These are phyloP conservation scores for Scheffersomyces amazonensis DNA, from an alignment of 805 yeast species.

Conservation along the genomic window DNA sequence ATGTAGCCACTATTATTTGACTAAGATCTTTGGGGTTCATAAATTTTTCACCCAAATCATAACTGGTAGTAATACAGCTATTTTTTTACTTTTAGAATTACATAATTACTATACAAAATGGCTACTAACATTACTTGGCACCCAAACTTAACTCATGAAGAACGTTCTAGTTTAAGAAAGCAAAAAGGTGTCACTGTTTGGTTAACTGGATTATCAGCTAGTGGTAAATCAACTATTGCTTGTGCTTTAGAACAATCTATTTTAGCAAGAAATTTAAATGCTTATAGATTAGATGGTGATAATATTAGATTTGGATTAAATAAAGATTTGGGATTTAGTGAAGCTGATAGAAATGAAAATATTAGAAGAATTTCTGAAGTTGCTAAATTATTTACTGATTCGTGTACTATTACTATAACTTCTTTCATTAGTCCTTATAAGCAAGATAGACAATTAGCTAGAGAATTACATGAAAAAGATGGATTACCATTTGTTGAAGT, in stretches of 20 bases:
- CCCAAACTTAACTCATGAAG: slow-evolving; percentile 78
- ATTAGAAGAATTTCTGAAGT: slow-evolving; percentile 95
- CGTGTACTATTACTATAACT: slow-evolving; percentile 84
- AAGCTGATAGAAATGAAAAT: slow-evolving; percentile 89
- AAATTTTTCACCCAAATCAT: slow-evolving; percentile 1
- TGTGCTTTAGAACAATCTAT: slow-evolving; percentile 87
- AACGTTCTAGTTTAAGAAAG: slow-evolving; percentile 66
- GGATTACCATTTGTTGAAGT: slow-evolving; percentile 86
- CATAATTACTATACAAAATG: slow-evolving; percentile 58
- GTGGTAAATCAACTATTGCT: slow-evolving; percentile 93
- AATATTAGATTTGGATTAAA: slow-evolving; percentile 92
- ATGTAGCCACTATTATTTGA: not conserved
- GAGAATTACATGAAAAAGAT: slow-evolving; percentile 76
- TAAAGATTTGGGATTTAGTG: slow-evolving; percentile 92
- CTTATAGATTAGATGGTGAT: slow-evolving; percentile 93
- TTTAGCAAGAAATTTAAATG: slow-evolving; percentile 62
- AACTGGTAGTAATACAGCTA: no score
- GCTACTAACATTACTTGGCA: slow-evolving; percentile 98
- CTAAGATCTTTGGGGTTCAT: not conserved
- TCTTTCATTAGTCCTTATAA: slow-evolving; percentile 92
- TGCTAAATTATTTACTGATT: slow-evolving; percentile 88
- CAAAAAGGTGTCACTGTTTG: slow-evolving; percentile 90
- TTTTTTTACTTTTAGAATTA: no score
- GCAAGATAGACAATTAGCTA: slow-evolving; percentile 79
- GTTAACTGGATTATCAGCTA: slow-evolving; percentile 94